Evolutionary conservation across 73 alveolate genomes (phyloP).

Genomic region (Tetrahymena borealis): DNA sequence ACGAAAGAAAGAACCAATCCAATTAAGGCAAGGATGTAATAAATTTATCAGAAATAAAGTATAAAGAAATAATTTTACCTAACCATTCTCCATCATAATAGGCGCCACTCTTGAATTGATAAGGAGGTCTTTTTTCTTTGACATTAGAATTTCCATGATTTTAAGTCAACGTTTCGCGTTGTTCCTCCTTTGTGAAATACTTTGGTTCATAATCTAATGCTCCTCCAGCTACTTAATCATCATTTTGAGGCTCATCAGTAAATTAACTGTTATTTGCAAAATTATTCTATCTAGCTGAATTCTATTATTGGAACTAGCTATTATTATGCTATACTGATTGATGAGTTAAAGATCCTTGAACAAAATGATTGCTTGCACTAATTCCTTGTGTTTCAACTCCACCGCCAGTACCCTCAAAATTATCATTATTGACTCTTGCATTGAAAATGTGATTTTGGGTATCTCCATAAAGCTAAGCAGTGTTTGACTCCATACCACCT

Average conservation of each 20-base stretch:
- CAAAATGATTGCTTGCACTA: not conserved
- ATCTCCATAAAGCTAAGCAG: not conserved
- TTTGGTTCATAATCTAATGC: not conserved
- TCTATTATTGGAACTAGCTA: not conserved
- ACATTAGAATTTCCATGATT: not conserved
- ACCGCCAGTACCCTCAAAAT: not conserved
- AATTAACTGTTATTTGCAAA: not conserved
- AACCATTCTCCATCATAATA: conserved; percentile 45
- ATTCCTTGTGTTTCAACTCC: not conserved
- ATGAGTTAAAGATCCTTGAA: not conserved
- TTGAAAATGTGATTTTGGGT: not conserved
- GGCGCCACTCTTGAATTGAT: conserved; percentile 38
- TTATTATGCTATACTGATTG: not conserved
- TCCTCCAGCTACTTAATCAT: not conserved
- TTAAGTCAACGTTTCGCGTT: not conserved
- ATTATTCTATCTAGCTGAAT: not conserved
- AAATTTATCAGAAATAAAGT: not conserved
- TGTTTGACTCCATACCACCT: not conserved
- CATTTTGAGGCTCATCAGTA: not conserved
- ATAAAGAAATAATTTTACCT: not conserved
- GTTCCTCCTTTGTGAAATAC: not conserved
- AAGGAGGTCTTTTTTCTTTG: conserved; percentile 44
- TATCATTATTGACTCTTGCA: not conserved
- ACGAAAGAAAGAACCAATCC: no score
- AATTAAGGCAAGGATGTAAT: no score